Percentiles rank a stretch among this genome's conserved stretches.
Evolutionary conservation across 768 basidiomycete species (phyloP).

Genomic region (Pholiota conissans): DNA sequence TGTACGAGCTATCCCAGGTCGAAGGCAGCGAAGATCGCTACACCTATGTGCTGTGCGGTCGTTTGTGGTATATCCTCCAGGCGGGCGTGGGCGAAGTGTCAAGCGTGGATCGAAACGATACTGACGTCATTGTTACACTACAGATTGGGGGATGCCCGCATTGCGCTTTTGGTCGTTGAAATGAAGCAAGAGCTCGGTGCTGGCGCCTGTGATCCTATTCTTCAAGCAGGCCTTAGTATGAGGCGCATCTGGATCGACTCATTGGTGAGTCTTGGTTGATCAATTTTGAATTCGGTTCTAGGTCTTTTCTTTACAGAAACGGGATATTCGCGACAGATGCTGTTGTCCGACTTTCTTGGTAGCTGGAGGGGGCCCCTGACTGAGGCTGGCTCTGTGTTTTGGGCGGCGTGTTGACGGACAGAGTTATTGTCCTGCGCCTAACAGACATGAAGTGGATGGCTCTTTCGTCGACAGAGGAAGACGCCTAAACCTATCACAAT

Average conservation of each 20-base stretch:
- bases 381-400: constrained; percentile 17
- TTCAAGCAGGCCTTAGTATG: constrained; percentile 28
- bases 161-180: constrained; percentile 18
- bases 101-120: background rate
- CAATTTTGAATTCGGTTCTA: background rate
- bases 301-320: background rate
- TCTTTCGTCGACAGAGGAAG: constrained; percentile 19
- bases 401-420: constrained; percentile 20
- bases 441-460: constrained; percentile 21
- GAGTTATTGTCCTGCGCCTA: constrained; percentile 19
- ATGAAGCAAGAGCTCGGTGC: constrained; percentile 27
- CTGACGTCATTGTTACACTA: background rate
- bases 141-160: background rate
- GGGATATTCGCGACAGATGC: constrained; percentile 16
- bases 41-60: too few relatives aligned
- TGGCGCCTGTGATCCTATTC: constrained; percentile 27
- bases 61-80: too few relatives aligned
- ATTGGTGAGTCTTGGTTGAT: constrained; percentile 8
- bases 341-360: constrained; percentile 20
- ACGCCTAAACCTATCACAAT: constrained; percentile 12
- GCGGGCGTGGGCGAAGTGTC: too few relatives aligned
- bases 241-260: constrained; percentile 9
- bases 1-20: too few relatives aligned
- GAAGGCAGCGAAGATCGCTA: too few relatives aligned
- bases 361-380: constrained; percentile 19